Evolutionary conservation across 352 stramenopile species (phyloP), one percentile per base, ranked within the genome.

Genomic region (Phytophthora pinifolia): DNA sequence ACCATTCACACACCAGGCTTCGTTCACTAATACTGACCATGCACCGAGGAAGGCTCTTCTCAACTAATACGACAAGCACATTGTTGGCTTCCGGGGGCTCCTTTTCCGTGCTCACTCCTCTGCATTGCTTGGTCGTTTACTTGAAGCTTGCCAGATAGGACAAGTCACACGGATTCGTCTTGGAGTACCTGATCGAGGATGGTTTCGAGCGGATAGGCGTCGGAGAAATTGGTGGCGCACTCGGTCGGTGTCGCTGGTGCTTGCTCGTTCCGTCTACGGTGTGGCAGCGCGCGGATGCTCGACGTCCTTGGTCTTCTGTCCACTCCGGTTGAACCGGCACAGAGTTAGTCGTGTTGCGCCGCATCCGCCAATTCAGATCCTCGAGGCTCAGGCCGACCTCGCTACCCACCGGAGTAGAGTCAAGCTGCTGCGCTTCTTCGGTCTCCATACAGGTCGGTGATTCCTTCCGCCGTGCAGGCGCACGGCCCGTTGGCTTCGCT

Each of bases 71-170:
- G n/a, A n/a, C n/a, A n/a, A n/a, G n/a, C n/a, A n/a, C n/a, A n/a
- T n/a, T n/a, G n/a, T n/a, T n/a, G n/a, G 41, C 20, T 34, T 53
- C 39, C 44, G 22, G 22, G n/a, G 22, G 22, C 41, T 60, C 46
- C 31, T 42, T 33, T 18, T 10, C 32, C 46, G 49, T 37, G 34
- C 20, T 54, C n/a, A 25, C 34, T 38, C 54, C 46, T 48, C 17
- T 59, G 31, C 47, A 52, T 57, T 41, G 32, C 32, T 17, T 32
- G 49, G 38, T 25, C 3, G 3, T 25, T 25, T 62, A 76, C 68
- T 83, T 86, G 58, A 83, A 83, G 33, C 45, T 67, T 25, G 54
- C 65, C 17, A 86, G 49, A 51, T 86, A 86, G 29, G 72, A 86
- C 37, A 86, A 60, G 51, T 86, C 76, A 50, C 61, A 76, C 29